Conservation (phyloP, 1,284 basidiomycete genomes). For the Ustilago tritici region DNA sequence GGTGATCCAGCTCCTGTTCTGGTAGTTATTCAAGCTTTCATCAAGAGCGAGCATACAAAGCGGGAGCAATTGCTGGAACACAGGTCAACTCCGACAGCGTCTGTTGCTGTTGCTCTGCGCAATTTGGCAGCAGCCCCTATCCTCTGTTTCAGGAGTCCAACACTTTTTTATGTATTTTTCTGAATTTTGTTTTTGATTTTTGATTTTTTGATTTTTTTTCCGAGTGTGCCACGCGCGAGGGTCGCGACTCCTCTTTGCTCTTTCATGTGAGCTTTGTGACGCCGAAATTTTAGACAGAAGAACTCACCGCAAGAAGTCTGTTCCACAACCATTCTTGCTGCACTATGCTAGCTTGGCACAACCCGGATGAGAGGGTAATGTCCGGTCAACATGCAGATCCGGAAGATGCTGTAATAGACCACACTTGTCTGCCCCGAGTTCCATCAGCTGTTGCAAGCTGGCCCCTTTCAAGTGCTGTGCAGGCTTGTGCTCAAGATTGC, state of each 20-base stretch:
- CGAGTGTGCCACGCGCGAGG: background rate
- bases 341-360: background rate
- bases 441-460: background rate
- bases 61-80: conserved; percentile 12
- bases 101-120: conserved; percentile 10
- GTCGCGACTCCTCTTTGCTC: background rate
- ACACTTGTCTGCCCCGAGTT: background rate
- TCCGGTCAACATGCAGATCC: no score
- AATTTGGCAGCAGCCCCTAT: conserved; percentile 32
- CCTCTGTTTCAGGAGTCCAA: conserved; percentile 3
- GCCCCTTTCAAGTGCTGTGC: no score
- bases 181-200: no score
- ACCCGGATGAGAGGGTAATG: no score
- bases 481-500: no score
- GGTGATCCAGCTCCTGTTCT: background rate
- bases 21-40: background rate
- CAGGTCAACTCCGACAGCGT: conserved; percentile 22
- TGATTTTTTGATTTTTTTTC: background rate
- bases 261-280: background rate
- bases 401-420: no score
- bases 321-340: background rate
- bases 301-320: no score
- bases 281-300: no score
- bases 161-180: background rate
- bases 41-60: background rate